These are phyloP conservation scores for Jatropha podagrica DNA, from an alignment of 441 rosid genomes.

Conservation along the genomic window DNA sequence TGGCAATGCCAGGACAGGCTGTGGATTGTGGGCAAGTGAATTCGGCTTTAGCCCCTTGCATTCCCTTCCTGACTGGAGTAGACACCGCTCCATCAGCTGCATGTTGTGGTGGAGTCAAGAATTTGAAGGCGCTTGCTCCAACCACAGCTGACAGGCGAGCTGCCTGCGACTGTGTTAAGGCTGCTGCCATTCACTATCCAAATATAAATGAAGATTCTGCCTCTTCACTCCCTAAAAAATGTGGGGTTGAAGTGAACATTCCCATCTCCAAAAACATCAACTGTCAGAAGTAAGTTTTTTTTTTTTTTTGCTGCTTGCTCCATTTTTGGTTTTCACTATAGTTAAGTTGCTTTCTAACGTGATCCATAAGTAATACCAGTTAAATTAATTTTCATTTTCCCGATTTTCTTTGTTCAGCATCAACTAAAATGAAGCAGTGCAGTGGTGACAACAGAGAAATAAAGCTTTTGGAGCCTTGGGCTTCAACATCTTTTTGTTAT, in stretches of 20 bases:
- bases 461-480: background rate
- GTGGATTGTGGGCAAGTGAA: conserved; percentile 28
- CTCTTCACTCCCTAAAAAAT: conserved; percentile 36
- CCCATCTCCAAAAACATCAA: conserved; percentile 37
- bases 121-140: conserved; percentile 20
- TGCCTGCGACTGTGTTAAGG: conserved; percentile 36
- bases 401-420: conserved; percentile 4
- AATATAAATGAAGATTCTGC: conserved; percentile 31
- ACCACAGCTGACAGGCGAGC: conserved; percentile 30
- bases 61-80: conserved; percentile 19
- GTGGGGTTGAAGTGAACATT: conserved; percentile 24
- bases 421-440: background rate
- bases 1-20: conserved; percentile 27
- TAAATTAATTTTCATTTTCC: background rate
- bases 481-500: too few relatives aligned
- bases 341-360: background rate
- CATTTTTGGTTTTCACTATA: background rate
- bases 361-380: background rate
- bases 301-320: background rate
- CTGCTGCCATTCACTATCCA: conserved; percentile 25
- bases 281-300: conserved; percentile 28
- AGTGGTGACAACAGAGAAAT: conserved; percentile 1
- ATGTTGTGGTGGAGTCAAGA: conserved; percentile 38
- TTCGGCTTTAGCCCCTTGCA: conserved; percentile 23
- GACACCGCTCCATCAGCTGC: conserved; percentile 20